phyloP scores from a whole-genome alignment of 2,329 filamentous ascomycete genomes.

The Capronia americana region DNA sequence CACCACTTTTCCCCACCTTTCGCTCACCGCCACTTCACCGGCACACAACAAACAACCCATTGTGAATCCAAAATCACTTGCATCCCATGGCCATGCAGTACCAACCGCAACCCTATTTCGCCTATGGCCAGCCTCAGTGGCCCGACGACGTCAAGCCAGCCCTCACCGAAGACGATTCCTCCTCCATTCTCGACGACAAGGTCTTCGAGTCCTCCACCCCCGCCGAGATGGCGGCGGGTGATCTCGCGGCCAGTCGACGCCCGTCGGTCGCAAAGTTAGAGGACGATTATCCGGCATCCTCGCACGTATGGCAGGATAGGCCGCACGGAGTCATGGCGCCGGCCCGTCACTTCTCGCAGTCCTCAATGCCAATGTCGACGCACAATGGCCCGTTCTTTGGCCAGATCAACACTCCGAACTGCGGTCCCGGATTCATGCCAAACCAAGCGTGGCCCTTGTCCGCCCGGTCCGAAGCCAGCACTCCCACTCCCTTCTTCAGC shows the following conservation, averaged over 20 bases:
- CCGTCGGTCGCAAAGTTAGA: slow-evolving; percentile 56
- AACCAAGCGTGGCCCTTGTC: slow-evolving; percentile 68
- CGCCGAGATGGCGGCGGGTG: slow-evolving; percentile 54
- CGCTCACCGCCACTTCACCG: slow-evolving; percentile 34
- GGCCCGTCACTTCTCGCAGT: slow-evolving; percentile 50
- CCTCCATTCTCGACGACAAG: slow-evolving; percentile 58
- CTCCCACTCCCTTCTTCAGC: slow-evolving; percentile 74
- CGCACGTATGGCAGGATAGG: slow-evolving; percentile 59
- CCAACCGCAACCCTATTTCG: slow-evolving; percentile 50
- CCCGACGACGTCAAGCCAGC: slow-evolving; percentile 51
- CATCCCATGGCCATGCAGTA: slow-evolving; percentile 47
- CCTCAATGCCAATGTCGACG: slow-evolving; percentile 57
- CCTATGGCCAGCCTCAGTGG: slow-evolving; percentile 53
- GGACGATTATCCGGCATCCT: slow-evolving; percentile 60
- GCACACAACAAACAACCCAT: slow-evolving; percentile 28
- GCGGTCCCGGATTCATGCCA: slow-evolving; percentile 52
- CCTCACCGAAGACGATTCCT: slow-evolving; percentile 58
- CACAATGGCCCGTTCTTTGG: slow-evolving; percentile 67
- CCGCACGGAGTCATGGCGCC: slow-evolving; percentile 51
- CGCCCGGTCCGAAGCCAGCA: slow-evolving; percentile 72
- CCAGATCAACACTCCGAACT: slow-evolving; percentile 61
- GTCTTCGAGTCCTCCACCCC: slow-evolving; percentile 58
- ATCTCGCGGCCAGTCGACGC: slow-evolving; percentile 49
- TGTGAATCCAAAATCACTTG: slow-evolving; percentile 19
- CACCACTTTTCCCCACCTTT: slow-evolving; percentile 30